Evolutionary conservation across 169 alveolate species (phyloP), one percentile per base, ranked within the genome.

Genomic region (Plasmodium sp.): DNA sequence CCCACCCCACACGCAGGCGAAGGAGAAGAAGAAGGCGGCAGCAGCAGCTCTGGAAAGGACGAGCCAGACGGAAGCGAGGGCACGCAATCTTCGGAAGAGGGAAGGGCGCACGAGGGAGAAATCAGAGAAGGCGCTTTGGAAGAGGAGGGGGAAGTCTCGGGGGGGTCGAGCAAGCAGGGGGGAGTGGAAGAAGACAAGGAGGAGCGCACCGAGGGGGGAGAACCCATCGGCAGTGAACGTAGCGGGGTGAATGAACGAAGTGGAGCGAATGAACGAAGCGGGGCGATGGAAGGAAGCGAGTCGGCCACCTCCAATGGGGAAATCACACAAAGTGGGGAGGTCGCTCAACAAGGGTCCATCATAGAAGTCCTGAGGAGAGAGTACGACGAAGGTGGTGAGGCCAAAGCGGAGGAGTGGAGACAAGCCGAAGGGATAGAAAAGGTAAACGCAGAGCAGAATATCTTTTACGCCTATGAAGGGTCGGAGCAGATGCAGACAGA

Each of bases 11-110:
- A 51, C 48, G 71, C 81, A 34, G 45, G 3, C 16, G 58, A 43
- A 14, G 73, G 51, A n/a, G 93, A 86, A 74, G 73, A 34, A 7
- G 93, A 86, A 74, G 22, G 39, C 41, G 81, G 9, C 9, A 39
- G 7, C 16, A 58, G 71, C 14, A 84, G 14, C 67, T 81, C 43
- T 12, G 71, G 80, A 58, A 27, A 43, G 56, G 48, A 33, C 39
- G 72, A 79, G 31, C 62, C 22, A 43, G 22, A 86, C 39, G 81
- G 71, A 85, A 85, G 67, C 36, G 80, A 2, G 1, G 34, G 31
- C 18, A 56, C 58, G 34, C 86, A n/a, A 79, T 36, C 6, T 51
- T 75, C 82, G 18, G 71, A 86, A 16, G 86, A 79, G 51, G 85
- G 67, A 85, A 56, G 9, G 16, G 18, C 10, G 31, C 36, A 16